Evolutionary conservation across 2,329 filamentous ascomycete species (phyloP).

Genomic region (Pseudogymnoascus sp.): DNA sequence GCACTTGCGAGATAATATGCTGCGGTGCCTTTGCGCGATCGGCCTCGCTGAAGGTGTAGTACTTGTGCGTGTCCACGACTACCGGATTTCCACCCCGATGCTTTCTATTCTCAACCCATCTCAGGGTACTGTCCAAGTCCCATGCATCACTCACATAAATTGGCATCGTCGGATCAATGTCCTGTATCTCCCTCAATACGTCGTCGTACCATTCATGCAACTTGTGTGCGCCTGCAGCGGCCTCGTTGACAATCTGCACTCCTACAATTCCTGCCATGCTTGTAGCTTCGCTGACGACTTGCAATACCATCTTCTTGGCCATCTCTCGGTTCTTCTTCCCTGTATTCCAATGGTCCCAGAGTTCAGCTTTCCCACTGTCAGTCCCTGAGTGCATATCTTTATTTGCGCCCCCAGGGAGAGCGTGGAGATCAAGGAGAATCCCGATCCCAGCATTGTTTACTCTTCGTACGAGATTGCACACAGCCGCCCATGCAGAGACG

Average conservation of each 20-base stretch:
- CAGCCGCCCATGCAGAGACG: conserved; percentile 41
- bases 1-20: conserved; percentile 40
- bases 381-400: conserved; percentile 46
- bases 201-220: conserved; percentile 51
- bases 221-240: conserved; percentile 37
- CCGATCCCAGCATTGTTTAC: conserved; percentile 41
- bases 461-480: conserved; percentile 38
- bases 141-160: conserved; percentile 51
- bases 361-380: conserved; percentile 39
- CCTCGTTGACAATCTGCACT: conserved; percentile 50
- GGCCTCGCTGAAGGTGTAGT: conserved; percentile 47
- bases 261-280: conserved; percentile 37
- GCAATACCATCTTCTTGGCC: conserved; percentile 41
- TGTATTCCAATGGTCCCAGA: conserved; percentile 33
- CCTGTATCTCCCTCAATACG: conserved; percentile 37
- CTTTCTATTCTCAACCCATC: conserved; percentile 37
- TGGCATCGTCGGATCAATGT: conserved; percentile 41
- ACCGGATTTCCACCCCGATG: conserved; percentile 33
- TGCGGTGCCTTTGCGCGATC: conserved; percentile 43
- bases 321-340: conserved; percentile 35
- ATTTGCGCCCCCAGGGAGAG: conserved; percentile 50
- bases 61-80: conserved; percentile 49
- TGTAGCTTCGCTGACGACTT: conserved; percentile 31
- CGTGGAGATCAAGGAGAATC: conserved; percentile 50
- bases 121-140: conserved; percentile 38